Base-by-base conservation (phyloP, 305 asterid genomes). In the Rubia balearica region DNA sequence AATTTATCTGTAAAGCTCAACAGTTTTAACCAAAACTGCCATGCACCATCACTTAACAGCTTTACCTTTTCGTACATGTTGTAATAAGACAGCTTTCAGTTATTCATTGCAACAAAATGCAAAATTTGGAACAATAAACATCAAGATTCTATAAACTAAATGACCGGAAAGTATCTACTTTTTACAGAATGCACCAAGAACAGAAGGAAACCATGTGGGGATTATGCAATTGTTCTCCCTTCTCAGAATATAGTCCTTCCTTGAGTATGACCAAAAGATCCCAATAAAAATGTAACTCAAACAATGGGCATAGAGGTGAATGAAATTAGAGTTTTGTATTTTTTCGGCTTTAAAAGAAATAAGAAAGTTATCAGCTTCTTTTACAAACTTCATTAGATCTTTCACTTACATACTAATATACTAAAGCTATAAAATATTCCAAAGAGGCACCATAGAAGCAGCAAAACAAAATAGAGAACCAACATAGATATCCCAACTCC, bases 401-500 rank as follows among this genome's bases (percentile, higher is more conserved):
- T 48, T 19, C 14, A 61, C 16, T 17, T 14, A 53, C 68, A n/a
- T 30, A 30, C 33, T 30, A 3, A 30, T 30, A 27, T 40, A 36
- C 22, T 43, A 21, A 21, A 64, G 68, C 33, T 19, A 43, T 43
- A 7, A 6, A 9, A 19, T 38, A 65, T 12, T 9, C 19, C 11
- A 65, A 22, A 21, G 6, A 65, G 33, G 8, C 51, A 65, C 17
- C 21, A 53, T 0, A 45, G 48, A n/a, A 62, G 17, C 16, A 53
- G 21, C 12, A 56, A 21, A 41, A 49, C 49, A 71, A 65, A 76
- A 79, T 70, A 76, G 83, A 84, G 61, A 79, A 70, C 24, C 64
- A 60, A 87, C 98, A 97, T 92, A 97, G 76, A 90, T 84, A 69
- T 90, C 98, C 82, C 97, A 83, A 87, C 96, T 86, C 98, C 98